Conservation (phyloP, 352 stramenopile species). For the Aphanomyces euteiches region DNA sequence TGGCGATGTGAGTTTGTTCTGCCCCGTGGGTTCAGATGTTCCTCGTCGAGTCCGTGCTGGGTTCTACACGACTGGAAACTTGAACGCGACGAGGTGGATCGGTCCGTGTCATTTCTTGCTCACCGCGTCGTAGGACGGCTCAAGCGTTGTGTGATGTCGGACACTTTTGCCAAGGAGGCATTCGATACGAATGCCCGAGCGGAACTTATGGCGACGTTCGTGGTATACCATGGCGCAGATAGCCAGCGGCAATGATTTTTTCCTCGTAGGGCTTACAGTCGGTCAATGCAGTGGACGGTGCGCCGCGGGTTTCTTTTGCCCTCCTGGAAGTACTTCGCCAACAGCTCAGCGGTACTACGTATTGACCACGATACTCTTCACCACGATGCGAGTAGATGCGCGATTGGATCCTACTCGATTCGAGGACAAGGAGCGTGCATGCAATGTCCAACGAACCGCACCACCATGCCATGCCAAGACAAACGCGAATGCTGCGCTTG, state of each 20-base stretch:
- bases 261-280: conserved; percentile 36
- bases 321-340: conserved; percentile 39
- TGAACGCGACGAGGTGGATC: conserved; percentile 10
- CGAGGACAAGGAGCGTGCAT: conserved; percentile 23
- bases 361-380: not conserved
- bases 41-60: conserved; percentile 17
- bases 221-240: conserved; percentile 59
- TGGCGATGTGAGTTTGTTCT: conserved; percentile 23
- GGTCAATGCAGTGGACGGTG: conserved; percentile 62
- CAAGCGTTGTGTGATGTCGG: conserved; percentile 61
- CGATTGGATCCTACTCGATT: conserved; percentile 16
- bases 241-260: conserved; percentile 32
- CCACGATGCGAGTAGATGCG: conserved; percentile 3
- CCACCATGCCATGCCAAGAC: conserved; percentile 22
- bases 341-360: conserved; percentile 6
- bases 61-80: conserved; percentile 29
- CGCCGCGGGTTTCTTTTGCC: conserved; percentile 62
- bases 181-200: conserved; percentile 64
- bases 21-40: conserved; percentile 12
- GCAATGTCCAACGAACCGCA: conserved; percentile 4
- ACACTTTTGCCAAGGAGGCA: conserved; percentile 61
- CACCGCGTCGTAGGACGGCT: not conserved
- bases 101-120: not conserved
- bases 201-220: conserved; percentile 63
- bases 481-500: conserved; percentile 23